Evolutionary conservation across 2,329 filamentous ascomycete genomes (phyloP).

Genomic region (Penicillium sp.): DNA sequence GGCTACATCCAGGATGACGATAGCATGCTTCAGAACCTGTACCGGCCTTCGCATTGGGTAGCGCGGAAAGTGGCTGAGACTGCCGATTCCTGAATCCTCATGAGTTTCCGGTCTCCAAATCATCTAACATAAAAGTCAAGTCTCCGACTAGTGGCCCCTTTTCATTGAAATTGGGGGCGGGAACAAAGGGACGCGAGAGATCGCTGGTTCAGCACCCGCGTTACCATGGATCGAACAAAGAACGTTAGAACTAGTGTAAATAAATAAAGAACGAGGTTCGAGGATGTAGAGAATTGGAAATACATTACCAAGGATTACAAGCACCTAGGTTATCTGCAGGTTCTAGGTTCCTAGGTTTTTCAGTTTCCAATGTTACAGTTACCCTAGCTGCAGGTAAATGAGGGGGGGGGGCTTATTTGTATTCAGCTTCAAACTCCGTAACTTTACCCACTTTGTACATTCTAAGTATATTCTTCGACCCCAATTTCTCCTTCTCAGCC

Average conservation of each 20-base stretch:
- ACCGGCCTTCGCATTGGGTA: slow-evolving; percentile 80
- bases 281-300: no score
- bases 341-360: no score
- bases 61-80: slow-evolving; percentile 62
- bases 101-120: background rate
- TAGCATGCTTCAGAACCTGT: slow-evolving; percentile 84
- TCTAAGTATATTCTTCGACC: background rate
- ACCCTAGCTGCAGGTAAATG: background rate
- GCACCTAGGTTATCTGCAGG: no score
- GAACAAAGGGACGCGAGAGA: slow-evolving; percentile 1
- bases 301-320: no score
- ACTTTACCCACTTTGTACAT: background rate
- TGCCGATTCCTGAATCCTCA: background rate
- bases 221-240: slow-evolving; percentile 1
- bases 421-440: background rate
- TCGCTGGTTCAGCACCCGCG: slow-evolving; percentile 1
- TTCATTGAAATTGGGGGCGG: background rate
- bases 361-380: no score
- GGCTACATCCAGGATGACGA: slow-evolving; percentile 84
- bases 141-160: background rate
- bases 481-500: slow-evolving; percentile 3
- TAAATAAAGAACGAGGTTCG: background rate
- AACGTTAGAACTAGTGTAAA: background rate
- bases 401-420: background rate
- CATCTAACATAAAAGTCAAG: background rate